A percentile compares a stretch with the other conserved stretches of the same genome.
phyloP scores from a whole-genome alignment of 176 grass and related monocot species.

The Cenchrus americanus region DNA sequence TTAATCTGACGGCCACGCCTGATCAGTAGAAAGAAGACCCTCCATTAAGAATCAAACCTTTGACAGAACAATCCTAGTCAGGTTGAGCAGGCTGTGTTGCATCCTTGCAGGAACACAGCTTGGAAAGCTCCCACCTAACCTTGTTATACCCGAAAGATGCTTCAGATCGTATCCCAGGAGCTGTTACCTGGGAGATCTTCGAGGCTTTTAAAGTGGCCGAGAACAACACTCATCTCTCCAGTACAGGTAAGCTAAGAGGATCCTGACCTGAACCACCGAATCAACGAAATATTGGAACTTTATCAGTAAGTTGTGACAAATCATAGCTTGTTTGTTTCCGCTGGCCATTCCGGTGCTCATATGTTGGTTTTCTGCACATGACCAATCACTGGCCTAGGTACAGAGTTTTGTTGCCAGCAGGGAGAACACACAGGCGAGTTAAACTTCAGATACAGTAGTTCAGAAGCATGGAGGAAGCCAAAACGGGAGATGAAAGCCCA shows the following conservation, averaged over 20 bases:
- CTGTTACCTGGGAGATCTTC: conserved; percentile 25
- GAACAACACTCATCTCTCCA: conserved; percentile 1
- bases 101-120: background rate
- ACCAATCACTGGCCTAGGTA: too few species aligned
- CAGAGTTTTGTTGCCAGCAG: too few species aligned
- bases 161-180: background rate
- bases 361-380: background rate
- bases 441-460: too few species aligned
- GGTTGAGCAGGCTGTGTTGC: background rate
- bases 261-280: background rate
- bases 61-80: background rate
- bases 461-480: too few species aligned
- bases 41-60: background rate
- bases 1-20: background rate
- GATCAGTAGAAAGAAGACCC: background rate
- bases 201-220: conserved; percentile 28
- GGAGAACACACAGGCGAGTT: too few species aligned
- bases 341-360: background rate
- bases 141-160: conserved; percentile 31
- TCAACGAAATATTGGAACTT: background rate
- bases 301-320: background rate
- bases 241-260: conserved; percentile 7
- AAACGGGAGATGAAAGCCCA: too few species aligned
- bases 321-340: background rate
- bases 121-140: background rate